phyloP scores from a whole-genome alignment of 1,284 basidiomycete species.

The Sanghuangporus sanghuang region DNA sequence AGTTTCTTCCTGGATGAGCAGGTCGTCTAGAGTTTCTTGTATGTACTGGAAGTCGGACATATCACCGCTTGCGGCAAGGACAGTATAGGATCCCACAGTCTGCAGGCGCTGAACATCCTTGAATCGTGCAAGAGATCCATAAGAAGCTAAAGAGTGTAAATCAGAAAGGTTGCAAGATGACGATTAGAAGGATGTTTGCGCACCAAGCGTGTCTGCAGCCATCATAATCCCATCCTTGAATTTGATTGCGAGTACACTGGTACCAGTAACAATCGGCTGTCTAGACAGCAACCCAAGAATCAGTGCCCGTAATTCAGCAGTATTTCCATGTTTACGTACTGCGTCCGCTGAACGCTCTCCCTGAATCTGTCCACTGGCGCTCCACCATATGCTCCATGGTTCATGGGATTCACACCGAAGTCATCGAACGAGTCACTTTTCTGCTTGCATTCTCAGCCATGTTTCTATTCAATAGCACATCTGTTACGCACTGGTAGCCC shows the following conservation, averaged over 20 bases:
- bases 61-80: slow-evolving; percentile 92
- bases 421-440: slow-evolving; percentile 68
- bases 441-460: slow-evolving; percentile 31
- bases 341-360: slow-evolving; percentile 68
- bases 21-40: slow-evolving; percentile 69
- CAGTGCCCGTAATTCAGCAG: not conserved
- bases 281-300: slow-evolving; percentile 33
- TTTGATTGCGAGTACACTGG: slow-evolving; percentile 90
- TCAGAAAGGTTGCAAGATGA: slow-evolving; percentile 17
- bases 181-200: slow-evolving; percentile 9
- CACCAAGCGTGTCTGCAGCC: slow-evolving; percentile 97
- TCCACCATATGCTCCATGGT: slow-evolving; percentile 48
- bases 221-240: slow-evolving; percentile 98
- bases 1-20: slow-evolving; percentile 77
- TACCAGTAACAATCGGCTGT: slow-evolving; percentile 95
- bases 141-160: slow-evolving; percentile 64
- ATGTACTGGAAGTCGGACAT: slow-evolving; percentile 98
- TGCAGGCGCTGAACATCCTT: slow-evolving; percentile 91
- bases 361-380: slow-evolving; percentile 49
- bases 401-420: slow-evolving; percentile 70
- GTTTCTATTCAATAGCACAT: not conserved
- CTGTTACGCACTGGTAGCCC: slow-evolving; percentile 60
- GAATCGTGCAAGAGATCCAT: slow-evolving; percentile 96
- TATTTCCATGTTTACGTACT: slow-evolving; percentile 41
- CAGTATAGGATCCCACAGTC: slow-evolving; percentile 77